Evolutionary conservation across 1,284 basidiomycete genomes (phyloP).

Genomic region (Fomitopsis betulina): DNA sequence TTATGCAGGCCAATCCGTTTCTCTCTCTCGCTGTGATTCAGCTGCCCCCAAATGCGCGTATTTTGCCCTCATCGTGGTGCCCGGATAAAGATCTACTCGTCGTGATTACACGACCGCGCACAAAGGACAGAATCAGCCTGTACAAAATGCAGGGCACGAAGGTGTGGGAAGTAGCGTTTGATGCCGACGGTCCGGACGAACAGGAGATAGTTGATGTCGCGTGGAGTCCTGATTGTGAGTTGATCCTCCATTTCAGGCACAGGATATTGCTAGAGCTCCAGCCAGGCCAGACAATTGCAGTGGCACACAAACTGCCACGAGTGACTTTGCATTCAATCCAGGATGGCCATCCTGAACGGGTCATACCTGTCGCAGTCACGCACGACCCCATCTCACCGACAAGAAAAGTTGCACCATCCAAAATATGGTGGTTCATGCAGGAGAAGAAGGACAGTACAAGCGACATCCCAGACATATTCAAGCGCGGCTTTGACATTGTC

Average conservation of each 20-base stretch:
- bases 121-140: conserved; percentile 63
- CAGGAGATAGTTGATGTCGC: conserved; percentile 55
- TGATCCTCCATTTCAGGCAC: conserved; percentile 2
- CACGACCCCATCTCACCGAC: conserved; percentile 1
- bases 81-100: conserved; percentile 79
- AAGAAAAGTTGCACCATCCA: conserved; percentile 32
- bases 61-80: conserved; percentile 67
- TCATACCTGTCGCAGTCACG: conserved; percentile 31
- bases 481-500: conserved; percentile 60
- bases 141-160: conserved; percentile 78
- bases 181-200: conserved; percentile 34
- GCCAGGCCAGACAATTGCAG: conserved; percentile 66
- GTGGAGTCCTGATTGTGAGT: conserved; percentile 79
- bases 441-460: conserved; percentile 35
- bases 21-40: conserved; percentile 53
- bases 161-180: conserved; percentile 73
- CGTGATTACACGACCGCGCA: conserved; percentile 59
- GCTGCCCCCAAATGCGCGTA: conserved; percentile 49
- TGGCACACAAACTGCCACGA: conserved; percentile 64
- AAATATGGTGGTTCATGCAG: conserved; percentile 69
- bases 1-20: conserved; percentile 43
- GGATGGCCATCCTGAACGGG: conserved; percentile 55
- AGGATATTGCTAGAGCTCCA: conserved; percentile 13
- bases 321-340: conserved; percentile 72
- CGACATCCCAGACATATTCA: conserved; percentile 71